A percentile compares a stretch with the other conserved stretches of the same genome.
phyloP scores from a whole-genome alignment of 2,329 filamentous ascomycete species.

The Neoscytalidium dimidiatum region DNA sequence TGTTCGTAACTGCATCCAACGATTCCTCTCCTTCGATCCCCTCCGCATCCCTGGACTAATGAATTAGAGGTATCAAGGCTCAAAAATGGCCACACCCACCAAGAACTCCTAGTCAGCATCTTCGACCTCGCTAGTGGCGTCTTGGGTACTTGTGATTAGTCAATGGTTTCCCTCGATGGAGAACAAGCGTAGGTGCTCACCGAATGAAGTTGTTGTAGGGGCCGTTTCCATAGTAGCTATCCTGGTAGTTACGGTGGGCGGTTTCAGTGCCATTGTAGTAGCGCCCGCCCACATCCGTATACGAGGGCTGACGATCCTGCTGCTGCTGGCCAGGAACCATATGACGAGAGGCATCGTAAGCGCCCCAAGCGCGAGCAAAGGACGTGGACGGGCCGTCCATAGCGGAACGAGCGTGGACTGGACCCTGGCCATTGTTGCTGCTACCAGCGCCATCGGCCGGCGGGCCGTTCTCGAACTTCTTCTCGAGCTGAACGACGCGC shows the following conservation, averaged over 20 bases:
- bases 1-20: neutral
- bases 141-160: neutral
- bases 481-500: slow-evolving; percentile 25
- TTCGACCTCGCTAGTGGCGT: neutral
- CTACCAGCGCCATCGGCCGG: neutral
- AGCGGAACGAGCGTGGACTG: neutral
- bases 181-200: neutral
- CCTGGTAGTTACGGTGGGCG: slow-evolving; percentile 1
- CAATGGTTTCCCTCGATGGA: neutral
- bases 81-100: neutral
- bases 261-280: slow-evolving; percentile 12
- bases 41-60: neutral
- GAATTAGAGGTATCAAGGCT: neutral
- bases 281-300: slow-evolving; percentile 4
- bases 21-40: neutral
- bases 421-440: neutral
- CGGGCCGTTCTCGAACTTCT: neutral
- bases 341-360: slow-evolving; percentile 1
- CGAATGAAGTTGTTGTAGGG: neutral
- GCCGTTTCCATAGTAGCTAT: neutral
- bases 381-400: neutral
- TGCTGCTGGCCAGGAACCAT: neutral
- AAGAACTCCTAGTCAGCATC: neutral
- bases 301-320: neutral
- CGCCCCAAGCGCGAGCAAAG: neutral